Evolutionary conservation across 495 filamentous ascomycete species (phyloP), one percentile per base, ranked within the genome.

Genomic region (Staphylotrichum longicolle): DNA sequence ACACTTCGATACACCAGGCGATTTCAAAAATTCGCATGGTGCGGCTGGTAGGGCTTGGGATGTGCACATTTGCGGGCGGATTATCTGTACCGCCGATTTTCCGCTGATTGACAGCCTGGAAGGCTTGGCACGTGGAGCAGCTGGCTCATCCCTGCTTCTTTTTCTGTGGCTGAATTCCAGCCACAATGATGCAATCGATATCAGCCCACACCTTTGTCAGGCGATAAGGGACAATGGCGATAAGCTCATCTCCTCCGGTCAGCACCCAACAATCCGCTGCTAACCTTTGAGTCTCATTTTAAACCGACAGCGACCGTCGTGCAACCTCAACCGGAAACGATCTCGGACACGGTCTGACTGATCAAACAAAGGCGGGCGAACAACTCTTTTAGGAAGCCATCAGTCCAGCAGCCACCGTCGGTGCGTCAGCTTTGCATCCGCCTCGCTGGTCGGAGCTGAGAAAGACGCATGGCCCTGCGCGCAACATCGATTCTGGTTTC

Each of bases 1-100:
- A 61, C 59, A 66, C 68, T 72, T 66, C 65, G 60, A 60, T 58
- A 57, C 57, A 47, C 60, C 70, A 62, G 61, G 62, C 64, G 66
- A 72, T 71, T 71, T 72, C 68, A 62, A 71, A 72, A 72, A 71
- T 68, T 67, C 64, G 66, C 66, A 49, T 70, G 68, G 68, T 70
- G 68, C 64, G 68, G 63, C 65, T 55, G 64, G 68, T 70, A 70
- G 68, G 68, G 68, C 62, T 70, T 69, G 61, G 61, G 56, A 54
- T 35, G 60, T 51, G 40, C 30, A 27, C 45, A 48, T 65, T 64
- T 55, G 64, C 64, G 68, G 54, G 56, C 68, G 68, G 68, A 70
- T 64, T 64, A 69, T 63, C 63, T 69, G 56, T 63, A 49, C 59
- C 48, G 27, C 67, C 67, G 67, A 32, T 50, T 55, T 40, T 41